These are phyloP conservation scores for Candida taoyuanica DNA, from an alignment of 805 yeast species.

Conservation along the genomic window DNA sequence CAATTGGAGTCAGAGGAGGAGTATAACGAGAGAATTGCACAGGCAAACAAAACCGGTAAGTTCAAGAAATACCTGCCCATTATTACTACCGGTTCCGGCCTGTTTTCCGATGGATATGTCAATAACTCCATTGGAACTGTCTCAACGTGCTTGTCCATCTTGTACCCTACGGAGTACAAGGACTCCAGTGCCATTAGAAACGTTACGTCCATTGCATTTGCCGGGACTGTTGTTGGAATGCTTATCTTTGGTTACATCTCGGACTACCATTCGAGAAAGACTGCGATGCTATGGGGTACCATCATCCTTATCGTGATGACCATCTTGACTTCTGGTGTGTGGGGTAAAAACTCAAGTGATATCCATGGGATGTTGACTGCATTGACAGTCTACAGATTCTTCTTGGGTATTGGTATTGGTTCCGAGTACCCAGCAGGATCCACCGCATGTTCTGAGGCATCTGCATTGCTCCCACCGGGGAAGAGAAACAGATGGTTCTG, in stretches of 20 bases:
- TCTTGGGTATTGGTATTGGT: constrained; percentile 89
- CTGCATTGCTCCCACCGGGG: constrained; percentile 70
- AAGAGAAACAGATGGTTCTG: constrained; percentile 83
- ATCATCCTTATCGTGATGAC: constrained; percentile 71
- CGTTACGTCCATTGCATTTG: constrained; percentile 85
- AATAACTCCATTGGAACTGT: constrained; percentile 82
- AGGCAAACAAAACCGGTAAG: constrained; percentile 21
- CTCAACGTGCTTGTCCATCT: constrained; percentile 56
- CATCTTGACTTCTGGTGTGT: constrained; percentile 74
- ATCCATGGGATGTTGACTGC: constrained; percentile 79
- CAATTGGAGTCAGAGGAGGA: constrained; percentile 26
- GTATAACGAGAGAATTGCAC: constrained; percentile 17
- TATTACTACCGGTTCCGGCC: constrained; percentile 84
- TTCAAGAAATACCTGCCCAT: constrained; percentile 55
- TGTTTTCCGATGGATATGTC: constrained; percentile 90
- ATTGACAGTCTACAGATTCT: constrained; percentile 77
- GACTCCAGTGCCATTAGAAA: constrained; percentile 69
- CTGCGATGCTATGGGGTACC: constrained; percentile 80
- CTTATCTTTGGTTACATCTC: constrained; percentile 74
- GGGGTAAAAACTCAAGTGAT: constrained; percentile 50
- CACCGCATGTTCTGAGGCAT: constrained; percentile 90
- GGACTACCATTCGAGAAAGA: constrained; percentile 75
- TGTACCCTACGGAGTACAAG: constrained; percentile 63
- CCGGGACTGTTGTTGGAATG: constrained; percentile 87
- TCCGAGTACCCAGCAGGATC: constrained; percentile 95